These are phyloP conservation scores for Fusarium buxicola DNA, from an alignment of 2,329 filamentous ascomycete species.

Conservation along the genomic window DNA sequence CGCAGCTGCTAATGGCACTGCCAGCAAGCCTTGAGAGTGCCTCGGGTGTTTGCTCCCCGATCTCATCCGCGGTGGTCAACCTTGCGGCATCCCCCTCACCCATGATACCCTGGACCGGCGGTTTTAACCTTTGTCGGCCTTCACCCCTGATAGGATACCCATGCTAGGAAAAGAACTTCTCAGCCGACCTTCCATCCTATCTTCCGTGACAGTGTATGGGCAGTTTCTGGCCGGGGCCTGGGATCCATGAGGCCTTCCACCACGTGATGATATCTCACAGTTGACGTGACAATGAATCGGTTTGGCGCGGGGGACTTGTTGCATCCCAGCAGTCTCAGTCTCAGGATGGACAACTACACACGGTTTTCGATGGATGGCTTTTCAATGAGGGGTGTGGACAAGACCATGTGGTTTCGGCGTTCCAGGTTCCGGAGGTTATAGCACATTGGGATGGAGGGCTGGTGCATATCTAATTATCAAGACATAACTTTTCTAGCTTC, in stretches of 20 bases:
- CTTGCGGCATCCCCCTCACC: slow-evolving; percentile 34
- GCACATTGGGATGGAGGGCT: slow-evolving; percentile 37
- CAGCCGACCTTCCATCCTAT: slow-evolving; percentile 15
- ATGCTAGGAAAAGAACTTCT: slow-evolving; percentile 35
- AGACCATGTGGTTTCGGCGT: slow-evolving; percentile 44
- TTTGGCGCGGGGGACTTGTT: slow-evolving; percentile 11
- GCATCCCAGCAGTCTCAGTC: slow-evolving; percentile 5
- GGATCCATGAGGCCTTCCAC: slow-evolving; percentile 22
- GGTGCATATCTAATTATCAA: slow-evolving; percentile 38
- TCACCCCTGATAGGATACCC: slow-evolving; percentile 35
- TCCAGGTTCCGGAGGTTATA: slow-evolving; percentile 37
- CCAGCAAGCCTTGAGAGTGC: slow-evolving; percentile 48
- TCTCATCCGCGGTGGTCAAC: slow-evolving; percentile 36
- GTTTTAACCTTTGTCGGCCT: slow-evolving; percentile 29
- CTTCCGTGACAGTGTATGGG: slow-evolving; percentile 18
- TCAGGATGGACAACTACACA: slow-evolving; percentile 18
- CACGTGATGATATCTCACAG: slow-evolving; percentile 29
- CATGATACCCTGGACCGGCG: slow-evolving; percentile 48
- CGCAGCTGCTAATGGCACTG: slow-evolving; percentile 56
- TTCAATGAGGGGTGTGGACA: slow-evolving; percentile 28
- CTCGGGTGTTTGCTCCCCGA: slow-evolving; percentile 27
- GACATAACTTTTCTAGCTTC: slow-evolving; percentile 30
- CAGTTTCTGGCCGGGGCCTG: slow-evolving; percentile 1
- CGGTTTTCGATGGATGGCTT: slow-evolving; percentile 3
- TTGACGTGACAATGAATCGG: slow-evolving; percentile 26